Evolutionary conservation across 1,139 yeast genomes (phyloP), one percentile per base, ranked within the genome.

Genomic region (Yamadazyma sp.): DNA sequence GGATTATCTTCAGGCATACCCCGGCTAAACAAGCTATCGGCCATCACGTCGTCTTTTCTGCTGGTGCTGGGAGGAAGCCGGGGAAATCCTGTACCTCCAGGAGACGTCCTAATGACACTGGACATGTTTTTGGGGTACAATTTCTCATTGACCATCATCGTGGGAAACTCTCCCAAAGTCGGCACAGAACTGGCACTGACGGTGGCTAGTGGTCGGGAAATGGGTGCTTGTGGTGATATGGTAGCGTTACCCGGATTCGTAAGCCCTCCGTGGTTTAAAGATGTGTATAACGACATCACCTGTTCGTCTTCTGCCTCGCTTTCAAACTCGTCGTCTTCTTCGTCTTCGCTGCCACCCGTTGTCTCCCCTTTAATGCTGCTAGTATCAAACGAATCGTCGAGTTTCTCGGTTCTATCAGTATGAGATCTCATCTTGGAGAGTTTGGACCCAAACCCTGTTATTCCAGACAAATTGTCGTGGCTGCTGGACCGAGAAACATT

Each of bases 251-350:
- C 47, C 4, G 48, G 40, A 7, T 48, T 43, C 14, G 45, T 46
- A 33, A 46, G 52, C 4, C 46, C 55, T 15, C 54, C 57, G 31
- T 64, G 63, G 43, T 68, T 68, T 31, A 72, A 52, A 1, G 73
- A 67, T 0, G 75, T 62, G 45, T 73, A 72, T 31, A 72, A 49
- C 1, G 77, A 70, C 80, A 76, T 74, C 1, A 70, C 78, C 40
- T 72, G 69, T 40, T 75, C 80, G 47, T 76, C 80, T 48, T 75
- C 80, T 42, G 61, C 64, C 34, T 67, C 73, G 43, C 70, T 64
- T 35, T 71, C 79, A 5, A 47, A 55, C 15, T 50, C 59, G 10
- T 51, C 57, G 11, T 44, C 48, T 13, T 39, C 47, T 6, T 30
- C 37, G 10, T 43, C 51, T 5, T 45, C 44, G 10, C 39, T 22